A percentile compares a stretch with the other conserved stretches of the same genome.
phyloP scores from a whole-genome alignment of 2,329 filamentous ascomycete species.

The Capronia epimyces region DNA sequence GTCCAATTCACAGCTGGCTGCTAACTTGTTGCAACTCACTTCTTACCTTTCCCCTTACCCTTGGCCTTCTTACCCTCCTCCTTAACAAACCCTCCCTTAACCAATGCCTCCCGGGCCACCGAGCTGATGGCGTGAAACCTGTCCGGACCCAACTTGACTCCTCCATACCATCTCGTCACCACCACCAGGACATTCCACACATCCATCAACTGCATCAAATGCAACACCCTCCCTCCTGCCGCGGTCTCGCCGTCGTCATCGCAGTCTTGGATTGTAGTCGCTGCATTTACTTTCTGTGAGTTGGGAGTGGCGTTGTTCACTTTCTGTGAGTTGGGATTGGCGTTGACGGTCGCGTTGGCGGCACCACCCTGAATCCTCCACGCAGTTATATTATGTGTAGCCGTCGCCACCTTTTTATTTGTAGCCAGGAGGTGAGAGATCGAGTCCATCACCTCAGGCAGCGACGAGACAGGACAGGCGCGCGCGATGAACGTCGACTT shows the following conservation, averaged over 20 bases:
- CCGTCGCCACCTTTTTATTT: slow-evolving; percentile 77
- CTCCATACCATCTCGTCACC: slow-evolving; percentile 92
- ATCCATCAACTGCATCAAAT: slow-evolving; percentile 92
- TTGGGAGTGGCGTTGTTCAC: not conserved
- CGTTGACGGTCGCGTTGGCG: not conserved
- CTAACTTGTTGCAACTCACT: not conserved
- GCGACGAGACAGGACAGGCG: slow-evolving; percentile 53
- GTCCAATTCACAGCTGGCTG: too few species aligned
- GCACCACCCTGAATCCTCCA: slow-evolving; percentile 64
- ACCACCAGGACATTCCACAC: slow-evolving; percentile 90
- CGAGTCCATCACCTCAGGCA: slow-evolving; percentile 64
- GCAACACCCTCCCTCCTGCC: slow-evolving; percentile 75
- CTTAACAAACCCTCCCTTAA: slow-evolving; percentile 65
- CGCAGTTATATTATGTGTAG: slow-evolving; percentile 92
- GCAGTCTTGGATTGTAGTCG: slow-evolving; percentile 69
- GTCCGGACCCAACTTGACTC: slow-evolving; percentile 79
- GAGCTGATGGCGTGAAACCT: slow-evolving; percentile 86
- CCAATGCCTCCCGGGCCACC: slow-evolving; percentile 75
- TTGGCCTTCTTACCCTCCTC: slow-evolving; percentile 41
- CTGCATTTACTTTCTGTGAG: slow-evolving; percentile 37
- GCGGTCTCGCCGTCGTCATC: slow-evolving; percentile 96
- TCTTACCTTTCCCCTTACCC: slow-evolving; percentile 20
- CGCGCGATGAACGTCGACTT: slow-evolving; percentile 86
- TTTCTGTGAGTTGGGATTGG: not conserved
- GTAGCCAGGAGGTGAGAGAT: slow-evolving; percentile 70